Conservation (phyloP, 257 asterid genomes). For the Solanum lycopersicoides region DNA sequence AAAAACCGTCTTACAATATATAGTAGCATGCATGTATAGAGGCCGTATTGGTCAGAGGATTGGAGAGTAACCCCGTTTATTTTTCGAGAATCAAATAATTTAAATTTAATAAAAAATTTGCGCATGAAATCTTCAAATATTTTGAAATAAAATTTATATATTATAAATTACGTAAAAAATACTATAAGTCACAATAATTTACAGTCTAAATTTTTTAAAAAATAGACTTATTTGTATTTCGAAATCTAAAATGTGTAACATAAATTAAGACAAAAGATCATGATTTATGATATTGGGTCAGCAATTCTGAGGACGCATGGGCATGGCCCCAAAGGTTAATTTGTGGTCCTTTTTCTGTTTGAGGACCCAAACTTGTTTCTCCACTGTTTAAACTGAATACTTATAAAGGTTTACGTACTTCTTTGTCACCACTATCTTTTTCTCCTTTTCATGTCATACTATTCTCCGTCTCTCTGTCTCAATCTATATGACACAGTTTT, state of each 20-base stretch:
- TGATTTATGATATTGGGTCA: background rate
- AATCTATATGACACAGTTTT: background rate
- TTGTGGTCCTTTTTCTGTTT: background rate
- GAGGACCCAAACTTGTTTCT: background rate
- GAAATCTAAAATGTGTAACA: too few species aligned
- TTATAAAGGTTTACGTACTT: background rate
- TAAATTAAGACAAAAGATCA: rapidly evolving
- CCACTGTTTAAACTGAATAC: background rate
- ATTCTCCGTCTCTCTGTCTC: background rate
- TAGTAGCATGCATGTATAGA: too few species aligned
- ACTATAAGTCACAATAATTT: too few species aligned
- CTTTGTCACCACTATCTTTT: background rate
- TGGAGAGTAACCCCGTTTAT: too few species aligned
- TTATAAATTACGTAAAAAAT: too few species aligned
- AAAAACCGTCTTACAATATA: too few species aligned
- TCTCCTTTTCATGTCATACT: background rate
- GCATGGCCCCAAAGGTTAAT: background rate
- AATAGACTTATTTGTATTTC: too few species aligned
- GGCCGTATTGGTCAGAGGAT: too few species aligned
- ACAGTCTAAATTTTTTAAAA: too few species aligned
- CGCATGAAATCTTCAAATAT: rapidly evolving
- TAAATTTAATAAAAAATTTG: too few species aligned
- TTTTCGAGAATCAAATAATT: too few species aligned
- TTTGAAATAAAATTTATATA: too few species aligned
- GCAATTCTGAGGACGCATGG: background rate